Evolutionary conservation across 345 rosid species (phyloP).

Genomic region (Murraya paniculata): DNA sequence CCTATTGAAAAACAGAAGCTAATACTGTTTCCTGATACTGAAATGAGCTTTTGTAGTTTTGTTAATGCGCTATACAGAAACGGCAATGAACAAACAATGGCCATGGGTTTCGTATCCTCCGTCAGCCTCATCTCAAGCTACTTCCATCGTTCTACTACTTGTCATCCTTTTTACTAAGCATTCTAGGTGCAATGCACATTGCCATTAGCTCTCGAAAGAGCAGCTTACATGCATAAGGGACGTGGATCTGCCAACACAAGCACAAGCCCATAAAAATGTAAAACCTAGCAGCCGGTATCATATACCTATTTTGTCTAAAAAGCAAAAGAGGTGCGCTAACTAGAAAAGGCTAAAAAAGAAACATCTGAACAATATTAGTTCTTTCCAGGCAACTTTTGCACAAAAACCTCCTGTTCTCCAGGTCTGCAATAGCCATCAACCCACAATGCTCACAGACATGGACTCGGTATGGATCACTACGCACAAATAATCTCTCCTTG

Average conservation of each 20-base stretch:
- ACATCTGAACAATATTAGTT: constrained; percentile 86
- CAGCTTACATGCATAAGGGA: constrained; percentile 88
- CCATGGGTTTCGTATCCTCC: no score
- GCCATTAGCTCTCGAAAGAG: constrained; percentile 98
- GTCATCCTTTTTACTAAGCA: constrained; percentile 62
- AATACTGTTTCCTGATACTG: no score
- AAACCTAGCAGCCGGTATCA: background rate
- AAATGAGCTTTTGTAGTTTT: no score
- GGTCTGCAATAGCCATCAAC: constrained; percentile 88
- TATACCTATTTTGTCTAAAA: no score
- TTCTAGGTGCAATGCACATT: constrained; percentile 98
- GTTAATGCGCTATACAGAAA: no score
- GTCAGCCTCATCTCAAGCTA: no score
- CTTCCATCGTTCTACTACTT: no score
- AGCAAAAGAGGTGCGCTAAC: no score
- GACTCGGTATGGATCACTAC: constrained; percentile 92
- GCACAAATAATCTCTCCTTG: constrained; percentile 94
- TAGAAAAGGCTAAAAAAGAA: background rate
- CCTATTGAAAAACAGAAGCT: no score
- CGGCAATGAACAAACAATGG: no score
- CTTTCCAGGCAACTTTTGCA: constrained; percentile 97
- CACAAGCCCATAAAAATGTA: background rate
- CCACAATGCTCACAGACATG: constrained; percentile 94
- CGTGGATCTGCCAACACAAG: constrained; percentile 55
- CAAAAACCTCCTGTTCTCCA: constrained; percentile 71